Conservation (phyloP, 805 yeast species). For the Starmerella etchellsii region DNA sequence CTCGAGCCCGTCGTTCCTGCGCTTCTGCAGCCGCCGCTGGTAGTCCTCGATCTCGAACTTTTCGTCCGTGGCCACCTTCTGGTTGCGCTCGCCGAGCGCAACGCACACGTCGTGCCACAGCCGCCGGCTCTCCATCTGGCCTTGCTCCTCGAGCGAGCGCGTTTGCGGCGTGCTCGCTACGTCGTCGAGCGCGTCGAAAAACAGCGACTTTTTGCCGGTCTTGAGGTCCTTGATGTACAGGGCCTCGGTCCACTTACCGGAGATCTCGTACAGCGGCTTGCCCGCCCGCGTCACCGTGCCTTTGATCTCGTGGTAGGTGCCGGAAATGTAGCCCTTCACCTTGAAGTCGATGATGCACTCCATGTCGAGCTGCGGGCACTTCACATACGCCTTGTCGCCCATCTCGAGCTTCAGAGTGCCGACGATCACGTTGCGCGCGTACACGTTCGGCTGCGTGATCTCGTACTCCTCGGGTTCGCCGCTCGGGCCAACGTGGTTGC, state of each 20-base stretch:
- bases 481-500: conserved; percentile 37
- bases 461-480: conserved; percentile 52
- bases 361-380: conserved; percentile 44
- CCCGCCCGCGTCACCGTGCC: conserved; percentile 54
- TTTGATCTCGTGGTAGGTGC: conserved; percentile 78
- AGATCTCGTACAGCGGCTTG: conserved; percentile 47
- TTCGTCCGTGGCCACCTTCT: conserved; percentile 73
- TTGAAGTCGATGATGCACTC: conserved; percentile 83
- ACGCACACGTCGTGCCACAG: conserved; percentile 74
- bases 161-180: conserved; percentile 49
- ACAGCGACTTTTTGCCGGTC: conserved; percentile 36
- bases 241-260: conserved; percentile 90
- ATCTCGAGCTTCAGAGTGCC: conserved; percentile 83
- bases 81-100: conserved; percentile 72
- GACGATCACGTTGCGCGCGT: conserved; percentile 83
- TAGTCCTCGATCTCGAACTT: conserved; percentile 74
- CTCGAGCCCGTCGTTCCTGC: conserved; percentile 64
- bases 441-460: conserved; percentile 89
- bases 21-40: conserved; percentile 66
- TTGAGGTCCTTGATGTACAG: conserved; percentile 50
- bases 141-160: conserved; percentile 69
- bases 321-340: conserved; percentile 86
- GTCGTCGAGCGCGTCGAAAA: conserved; percentile 37
- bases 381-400: conserved; percentile 80
- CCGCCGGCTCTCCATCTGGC: conserved; percentile 63